Conservation (phyloP, 805 yeast species). For the Metschnikowia kofuensis region DNA sequence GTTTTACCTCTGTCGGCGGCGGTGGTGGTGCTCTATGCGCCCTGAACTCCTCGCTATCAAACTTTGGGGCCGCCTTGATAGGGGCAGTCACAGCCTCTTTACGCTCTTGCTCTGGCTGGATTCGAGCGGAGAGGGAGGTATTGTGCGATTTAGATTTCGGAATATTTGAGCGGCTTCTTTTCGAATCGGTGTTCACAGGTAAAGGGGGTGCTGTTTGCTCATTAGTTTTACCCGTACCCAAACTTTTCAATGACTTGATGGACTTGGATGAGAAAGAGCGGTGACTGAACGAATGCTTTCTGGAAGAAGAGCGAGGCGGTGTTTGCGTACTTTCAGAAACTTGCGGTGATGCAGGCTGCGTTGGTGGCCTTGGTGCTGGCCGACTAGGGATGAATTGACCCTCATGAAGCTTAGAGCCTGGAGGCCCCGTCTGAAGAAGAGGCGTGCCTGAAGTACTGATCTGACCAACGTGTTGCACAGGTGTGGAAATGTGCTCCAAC, state of each 20-base stretch:
- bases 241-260: conserved; percentile 22
- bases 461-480: conserved; percentile 1
- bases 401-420: conserved; percentile 17
- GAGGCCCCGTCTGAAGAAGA: neutral
- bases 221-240: conserved; percentile 2
- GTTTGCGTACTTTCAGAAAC: conserved; percentile 13
- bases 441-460: neutral
- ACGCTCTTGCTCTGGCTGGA: conserved; percentile 17
- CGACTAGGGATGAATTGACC: conserved; percentile 59
- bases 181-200: conserved; percentile 12
- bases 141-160: conserved; percentile 45
- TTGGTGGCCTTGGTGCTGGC: conserved; percentile 65
- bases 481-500: conserved; percentile 11
- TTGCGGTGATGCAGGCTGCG: conserved; percentile 14
- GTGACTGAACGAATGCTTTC: conserved; percentile 6
- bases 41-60: conserved; percentile 26
- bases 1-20: conserved; percentile 26
- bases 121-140: conserved; percentile 31
- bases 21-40: conserved; percentile 44
- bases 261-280: conserved; percentile 40
- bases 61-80: conserved; percentile 27
- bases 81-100: conserved; percentile 40
- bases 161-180: conserved; percentile 17
- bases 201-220: conserved; percentile 19
- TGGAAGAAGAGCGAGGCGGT: conserved; percentile 7